Evolutionary conservation across 2,329 filamentous ascomycete species (phyloP), one percentile per base, ranked within the genome.

Genomic region (Rhynchosporium secalis): DNA sequence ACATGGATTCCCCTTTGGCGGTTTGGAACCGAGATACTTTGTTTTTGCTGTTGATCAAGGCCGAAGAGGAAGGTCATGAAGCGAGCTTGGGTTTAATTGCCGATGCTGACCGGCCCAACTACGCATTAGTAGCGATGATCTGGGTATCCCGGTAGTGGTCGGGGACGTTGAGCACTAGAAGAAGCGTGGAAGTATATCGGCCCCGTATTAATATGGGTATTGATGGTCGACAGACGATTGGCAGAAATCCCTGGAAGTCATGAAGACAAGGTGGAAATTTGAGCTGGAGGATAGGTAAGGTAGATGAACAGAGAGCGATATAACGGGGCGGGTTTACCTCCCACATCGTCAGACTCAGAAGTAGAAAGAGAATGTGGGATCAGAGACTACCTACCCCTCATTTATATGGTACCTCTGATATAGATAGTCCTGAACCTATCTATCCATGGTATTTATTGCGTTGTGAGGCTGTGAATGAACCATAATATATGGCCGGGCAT

Each of bases 81-180:
- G 13, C 12, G 10, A 12, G 20, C 8, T 28, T 26, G 12, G 54
- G 31, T 56, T 29, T 9, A 15, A 31, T 29, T 38, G 13, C 7
- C 26, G n/a, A 20, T 20, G 45, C 15, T 47, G 45, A 20, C n/a
- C 9, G 9, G 9, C n/a, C n/a, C 40, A 29, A 20, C 20, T 20
- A 20, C 20, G 20, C 20, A 20, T 20, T 20, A 20, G 20, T 20
- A 20, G 20, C 38, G 52, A 56, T 56, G 58, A 45, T 45, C 49
- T 40, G 20, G 20, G 20, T 20, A 20, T 45, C 41, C 47, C 26
- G 33, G 48, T 46, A 38, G 28, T 43, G 15, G 40, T 38, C 15
- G 45, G 29, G 36, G 26, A 38, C 26, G 26, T 45, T 45, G 40
- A 26, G 28, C 43, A 56, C 59, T 56, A 61, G 59, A 61, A 61